Evolutionary conservation across 2,329 filamentous ascomycete species (phyloP).

Genomic region (Venturia nashicola): DNA sequence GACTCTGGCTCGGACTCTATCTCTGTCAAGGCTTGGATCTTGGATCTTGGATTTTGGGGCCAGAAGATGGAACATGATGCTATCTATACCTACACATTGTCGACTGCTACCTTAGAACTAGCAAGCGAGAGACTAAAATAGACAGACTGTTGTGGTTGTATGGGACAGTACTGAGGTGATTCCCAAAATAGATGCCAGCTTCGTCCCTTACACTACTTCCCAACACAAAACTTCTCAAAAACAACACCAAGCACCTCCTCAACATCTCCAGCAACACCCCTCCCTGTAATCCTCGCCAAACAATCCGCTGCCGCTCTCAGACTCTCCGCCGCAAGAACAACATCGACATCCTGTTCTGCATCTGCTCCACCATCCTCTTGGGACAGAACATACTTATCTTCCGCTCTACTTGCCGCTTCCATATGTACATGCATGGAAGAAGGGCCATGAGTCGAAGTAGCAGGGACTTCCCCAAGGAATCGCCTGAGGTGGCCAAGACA

Average conservation of each 20-base stretch:
- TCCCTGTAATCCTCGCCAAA: conserved; percentile 78
- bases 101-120: too few relatives aligned
- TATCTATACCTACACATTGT: too few relatives aligned
- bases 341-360: conserved; percentile 48
- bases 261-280: conserved; percentile 74
- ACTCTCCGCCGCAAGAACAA: conserved; percentile 83
- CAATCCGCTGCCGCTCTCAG: conserved; percentile 68
- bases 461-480: conserved; percentile 51
- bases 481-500: conserved; percentile 61
- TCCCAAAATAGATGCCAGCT: too few relatives aligned
- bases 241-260: conserved; percentile 94
- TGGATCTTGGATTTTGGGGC: background rate
- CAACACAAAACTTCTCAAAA: conserved; percentile 66
- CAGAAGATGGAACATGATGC: background rate
- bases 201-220: too few relatives aligned
- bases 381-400: conserved; percentile 1
- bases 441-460: background rate
- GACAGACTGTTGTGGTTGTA: background rate
- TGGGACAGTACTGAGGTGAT: too few relatives aligned
- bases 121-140: background rate
- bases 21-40: background rate
- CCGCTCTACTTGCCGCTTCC: conserved; percentile 6
- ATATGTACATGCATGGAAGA: background rate
- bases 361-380: background rate
- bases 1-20: too few relatives aligned